A percentile compares a stretch with the other conserved stretches of the same genome.
Conservation (phyloP, 495 filamentous ascomycete genomes). For the Neurospora sp. region DNA sequence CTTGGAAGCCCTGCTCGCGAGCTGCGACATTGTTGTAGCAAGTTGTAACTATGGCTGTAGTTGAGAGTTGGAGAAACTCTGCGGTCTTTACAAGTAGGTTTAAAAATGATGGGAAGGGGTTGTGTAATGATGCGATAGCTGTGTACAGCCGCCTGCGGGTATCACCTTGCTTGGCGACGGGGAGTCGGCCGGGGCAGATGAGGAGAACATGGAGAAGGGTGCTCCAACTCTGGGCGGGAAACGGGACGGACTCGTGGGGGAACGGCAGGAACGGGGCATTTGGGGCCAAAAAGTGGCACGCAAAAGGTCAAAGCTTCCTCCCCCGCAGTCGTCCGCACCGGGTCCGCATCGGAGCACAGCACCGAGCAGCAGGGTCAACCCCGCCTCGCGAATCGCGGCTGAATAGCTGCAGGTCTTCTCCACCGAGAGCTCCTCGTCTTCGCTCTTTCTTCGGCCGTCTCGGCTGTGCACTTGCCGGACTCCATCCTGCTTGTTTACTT, state of each 20-base stretch:
- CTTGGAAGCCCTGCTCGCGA: constrained; percentile 20
- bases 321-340: neutral
- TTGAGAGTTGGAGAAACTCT: neutral
- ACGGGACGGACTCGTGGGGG: neutral
- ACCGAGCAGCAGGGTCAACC: neutral
- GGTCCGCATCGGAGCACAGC: neutral
- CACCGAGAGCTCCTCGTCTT: neutral
- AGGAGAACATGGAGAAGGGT: neutral
- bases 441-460: neutral
- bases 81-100: neutral
- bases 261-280: neutral
- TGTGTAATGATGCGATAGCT: neutral
- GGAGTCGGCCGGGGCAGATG: neutral
- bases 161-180: neutral
- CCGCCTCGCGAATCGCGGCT: neutral
- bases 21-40: constrained; percentile 21
- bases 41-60: neutral
- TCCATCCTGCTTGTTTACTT: neutral
- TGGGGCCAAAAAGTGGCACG: neutral
- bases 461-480: neutral
- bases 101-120: neutral
- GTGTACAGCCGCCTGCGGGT: neutral
- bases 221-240: neutral
- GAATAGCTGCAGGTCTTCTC: neutral
- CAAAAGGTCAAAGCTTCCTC: neutral